These are phyloP conservation scores for Candida piceae DNA, from an alignment of 805 yeast genomes.

Conservation along the genomic window DNA sequence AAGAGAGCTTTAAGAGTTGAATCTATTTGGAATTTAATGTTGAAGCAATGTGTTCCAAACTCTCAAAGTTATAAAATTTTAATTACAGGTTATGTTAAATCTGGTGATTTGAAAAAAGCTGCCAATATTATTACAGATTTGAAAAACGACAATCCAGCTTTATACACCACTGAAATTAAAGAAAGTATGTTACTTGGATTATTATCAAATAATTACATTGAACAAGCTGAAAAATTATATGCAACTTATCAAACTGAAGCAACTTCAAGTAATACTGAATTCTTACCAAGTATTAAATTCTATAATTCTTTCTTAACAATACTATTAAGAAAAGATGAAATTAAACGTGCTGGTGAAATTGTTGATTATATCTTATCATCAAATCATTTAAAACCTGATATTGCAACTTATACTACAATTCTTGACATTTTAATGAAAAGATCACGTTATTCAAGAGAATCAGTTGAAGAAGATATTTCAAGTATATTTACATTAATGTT, in stretches of 20 bases:
- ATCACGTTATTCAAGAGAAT: constrained; percentile 37
- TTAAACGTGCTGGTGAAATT: constrained; percentile 43
- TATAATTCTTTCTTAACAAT: constrained; percentile 48
- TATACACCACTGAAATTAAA: constrained; percentile 35
- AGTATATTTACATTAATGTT: constrained; percentile 29
- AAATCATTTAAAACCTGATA: constrained; percentile 45
- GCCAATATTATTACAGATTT: constrained; percentile 32
- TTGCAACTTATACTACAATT: constrained; percentile 57
- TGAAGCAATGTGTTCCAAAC: constrained; percentile 35
- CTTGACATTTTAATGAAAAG: constrained; percentile 50
- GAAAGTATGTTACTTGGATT: constrained; percentile 44
- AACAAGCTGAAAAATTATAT: constrained; percentile 34
- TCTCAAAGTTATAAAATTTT: constrained; percentile 44
- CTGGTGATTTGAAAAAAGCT: constrained; percentile 38
- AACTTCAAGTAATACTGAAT: constrained; percentile 24
- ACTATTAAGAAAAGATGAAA: constrained; percentile 36
- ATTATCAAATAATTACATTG: constrained; percentile 33
- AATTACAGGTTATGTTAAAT: constrained; percentile 42
- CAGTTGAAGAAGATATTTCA: constrained; percentile 31
- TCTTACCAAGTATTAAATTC: constrained; percentile 41
- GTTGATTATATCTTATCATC: constrained; percentile 36
- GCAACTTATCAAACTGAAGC: constrained; percentile 23
- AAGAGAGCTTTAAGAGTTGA: constrained; percentile 34
- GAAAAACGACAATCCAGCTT: constrained; percentile 26
- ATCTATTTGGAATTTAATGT: constrained; percentile 29